Evolutionary conservation across 2,329 filamentous ascomycete genomes (phyloP), one percentile per base, ranked within the genome.

Genomic region (Pyrenophora tritici-repentis): DNA sequence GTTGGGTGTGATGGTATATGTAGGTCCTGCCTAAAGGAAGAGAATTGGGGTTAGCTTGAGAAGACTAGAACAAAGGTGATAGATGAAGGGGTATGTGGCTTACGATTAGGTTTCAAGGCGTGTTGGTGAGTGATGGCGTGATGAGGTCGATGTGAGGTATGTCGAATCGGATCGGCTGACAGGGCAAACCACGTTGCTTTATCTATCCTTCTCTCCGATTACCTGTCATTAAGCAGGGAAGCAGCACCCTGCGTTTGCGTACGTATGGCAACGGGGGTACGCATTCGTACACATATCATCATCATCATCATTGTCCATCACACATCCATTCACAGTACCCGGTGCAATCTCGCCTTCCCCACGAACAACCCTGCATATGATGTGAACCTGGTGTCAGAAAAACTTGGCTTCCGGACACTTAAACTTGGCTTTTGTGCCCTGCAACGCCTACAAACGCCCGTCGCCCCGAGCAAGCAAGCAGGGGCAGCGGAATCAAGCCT

Each of bases 351-450:
- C n/a, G n/a, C 22, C 26, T 12, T 26, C 6, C 9, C 9, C 24
- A 26, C 24, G 9, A 26, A 10, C 6, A 26, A 6, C 24, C 24
- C 24, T 26, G 24, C 24, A 7, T 7, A 20, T 29, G 26, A 29
- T 29, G 26, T 12, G 26, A 10, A 29, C 26, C 26, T 29, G 7
- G 26, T 9, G 26, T n/a, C 20, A 9, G 16, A 16, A 42, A 51
- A 51, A 53, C 52, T 55, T 55, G 52, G 52, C 52, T 55, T 47
- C 31, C 51, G 47, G 51, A 34, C 37, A 36, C 34, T 51, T 51
- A 26, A 36, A 54, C 51, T 54, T 54, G 51, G 51, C 51, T 37
- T 34, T 31, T 38, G 13, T 22, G 20, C 31, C 35, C 12, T 46
- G 47, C 42, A 26, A 40, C 35, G 22, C 6, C 24, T 38, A 17